phyloP scores from a whole-genome alignment of 2,329 filamentous ascomycete genomes.

The Aureobasidium sp. region DNA sequence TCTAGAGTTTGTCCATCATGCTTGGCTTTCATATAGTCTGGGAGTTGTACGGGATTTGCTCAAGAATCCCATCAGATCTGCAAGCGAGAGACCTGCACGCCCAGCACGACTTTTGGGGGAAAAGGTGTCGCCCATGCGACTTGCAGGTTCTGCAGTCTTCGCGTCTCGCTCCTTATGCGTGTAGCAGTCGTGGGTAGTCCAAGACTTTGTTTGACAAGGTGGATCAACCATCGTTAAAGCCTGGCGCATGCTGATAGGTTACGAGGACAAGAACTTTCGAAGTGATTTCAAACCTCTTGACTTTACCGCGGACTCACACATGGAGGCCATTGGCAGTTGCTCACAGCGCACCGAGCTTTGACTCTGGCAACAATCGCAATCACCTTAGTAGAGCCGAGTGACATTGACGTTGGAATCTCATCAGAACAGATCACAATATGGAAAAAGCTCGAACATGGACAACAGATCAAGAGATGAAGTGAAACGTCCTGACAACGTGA shows the following conservation, averaged over 20 bases:
- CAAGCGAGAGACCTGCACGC: not conserved
- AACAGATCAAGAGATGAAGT: no score
- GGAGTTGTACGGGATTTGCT: not conserved
- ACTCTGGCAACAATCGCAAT: no score
- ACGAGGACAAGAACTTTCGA: not conserved
- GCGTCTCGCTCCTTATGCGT: not conserved
- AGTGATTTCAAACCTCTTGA: no score
- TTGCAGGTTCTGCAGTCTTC: not conserved
- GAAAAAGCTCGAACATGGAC: no score
- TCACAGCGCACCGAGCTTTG: no score
- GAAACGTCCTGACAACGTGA: not conserved
- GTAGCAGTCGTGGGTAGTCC: not conserved
- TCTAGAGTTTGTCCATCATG: not conserved
- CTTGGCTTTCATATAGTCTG: constrained; percentile 10
- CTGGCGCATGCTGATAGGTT: no score
- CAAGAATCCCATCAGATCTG: constrained; percentile 10
- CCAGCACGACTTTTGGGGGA: not conserved
- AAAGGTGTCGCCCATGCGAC: not conserved
- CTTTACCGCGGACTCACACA: no score
- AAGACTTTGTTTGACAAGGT: not conserved
- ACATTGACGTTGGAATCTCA: no score
- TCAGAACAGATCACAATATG: not conserved
- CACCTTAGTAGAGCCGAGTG: no score
- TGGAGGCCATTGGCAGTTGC: no score
- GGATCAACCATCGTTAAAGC: no score